Evolutionary conservation across 352 stramenopile species (phyloP).

Genomic region (Pythium diclinum): DNA sequence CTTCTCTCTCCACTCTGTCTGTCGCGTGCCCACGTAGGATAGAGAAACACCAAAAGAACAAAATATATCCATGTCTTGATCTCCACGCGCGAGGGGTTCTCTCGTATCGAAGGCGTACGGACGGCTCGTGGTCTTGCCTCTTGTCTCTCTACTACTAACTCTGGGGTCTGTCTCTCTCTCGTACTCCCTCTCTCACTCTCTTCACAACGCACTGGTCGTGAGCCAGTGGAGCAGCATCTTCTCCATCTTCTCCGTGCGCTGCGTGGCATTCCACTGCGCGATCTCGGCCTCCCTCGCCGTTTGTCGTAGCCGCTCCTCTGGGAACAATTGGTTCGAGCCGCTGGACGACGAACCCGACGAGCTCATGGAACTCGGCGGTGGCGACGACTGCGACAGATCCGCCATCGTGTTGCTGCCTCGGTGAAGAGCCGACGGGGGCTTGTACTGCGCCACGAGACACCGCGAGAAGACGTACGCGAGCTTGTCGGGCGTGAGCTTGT

Average conservation of each 20-base stretch:
- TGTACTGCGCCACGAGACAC: slow-evolving; percentile 59
- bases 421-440: slow-evolving; percentile 10
- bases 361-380: slow-evolving; percentile 13
- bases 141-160: slow-evolving; percentile 1
- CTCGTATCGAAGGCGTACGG: neutral
- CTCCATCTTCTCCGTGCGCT: slow-evolving; percentile 72
- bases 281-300: slow-evolving; percentile 52
- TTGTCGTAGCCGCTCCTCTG: slow-evolving; percentile 58
- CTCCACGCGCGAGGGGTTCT: slow-evolving; percentile 1
- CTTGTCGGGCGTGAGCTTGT: slow-evolving; percentile 72
- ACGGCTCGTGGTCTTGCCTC: neutral
- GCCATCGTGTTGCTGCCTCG: slow-evolving; percentile 16
- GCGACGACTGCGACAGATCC: slow-evolving; percentile 2
- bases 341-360: slow-evolving; percentile 34
- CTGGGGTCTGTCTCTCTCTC: slow-evolving; percentile 7
- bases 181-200: slow-evolving; percentile 11
- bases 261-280: slow-evolving; percentile 45
- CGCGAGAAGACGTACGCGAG: slow-evolving; percentile 74
- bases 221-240: slow-evolving; percentile 68
- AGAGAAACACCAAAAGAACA: neutral
- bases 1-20: neutral
- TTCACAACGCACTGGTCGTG: slow-evolving; percentile 43
- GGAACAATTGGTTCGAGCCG: slow-evolving; percentile 40
- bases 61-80: slow-evolving; percentile 19
- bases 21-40: neutral